Conservation (phyloP, 2,329 filamentous ascomycete species). For the Neofusicoccum sp. region DNA sequence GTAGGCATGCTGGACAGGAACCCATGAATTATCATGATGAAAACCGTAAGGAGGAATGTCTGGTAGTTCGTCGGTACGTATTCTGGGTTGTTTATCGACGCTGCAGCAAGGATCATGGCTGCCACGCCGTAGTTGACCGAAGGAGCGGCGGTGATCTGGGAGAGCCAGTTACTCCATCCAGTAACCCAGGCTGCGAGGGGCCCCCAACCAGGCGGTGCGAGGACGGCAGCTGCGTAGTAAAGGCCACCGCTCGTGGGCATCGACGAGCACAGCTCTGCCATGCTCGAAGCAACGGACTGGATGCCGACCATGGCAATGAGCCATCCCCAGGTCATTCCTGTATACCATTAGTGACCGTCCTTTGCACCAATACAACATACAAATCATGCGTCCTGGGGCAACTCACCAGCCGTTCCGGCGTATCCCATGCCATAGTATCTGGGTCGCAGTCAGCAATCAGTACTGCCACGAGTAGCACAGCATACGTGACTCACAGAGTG, state of each 20-base stretch:
- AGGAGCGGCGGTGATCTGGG: conserved; percentile 64
- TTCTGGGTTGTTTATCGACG: conserved; percentile 64
- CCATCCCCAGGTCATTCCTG: conserved; percentile 75
- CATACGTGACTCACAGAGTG: conserved; percentile 47
- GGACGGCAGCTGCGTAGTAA: conserved; percentile 71
- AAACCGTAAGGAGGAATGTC: conserved; percentile 64
- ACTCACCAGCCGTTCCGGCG: conserved; percentile 42
- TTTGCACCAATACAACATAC: neutral
- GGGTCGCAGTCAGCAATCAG: neutral
- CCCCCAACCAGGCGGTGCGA: conserved; percentile 65
- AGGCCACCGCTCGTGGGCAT: conserved; percentile 72
- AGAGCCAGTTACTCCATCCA: conserved; percentile 69
- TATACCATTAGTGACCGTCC: conserved; percentile 17
- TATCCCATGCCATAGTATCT: conserved; percentile 63
- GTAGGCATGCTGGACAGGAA: conserved; percentile 70
- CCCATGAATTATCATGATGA: conserved; percentile 67
- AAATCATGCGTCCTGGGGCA: neutral
- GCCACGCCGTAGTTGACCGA: conserved; percentile 66
- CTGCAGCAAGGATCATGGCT: conserved; percentile 70
- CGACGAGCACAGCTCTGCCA: conserved; percentile 68
- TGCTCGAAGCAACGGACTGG: conserved; percentile 63
- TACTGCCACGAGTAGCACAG: neutral
- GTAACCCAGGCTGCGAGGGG: conserved; percentile 67
- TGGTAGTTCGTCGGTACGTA: conserved; percentile 66
- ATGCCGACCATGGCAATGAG: conserved; percentile 70